These are phyloP conservation scores for Eremothecium sinecaudum DNA, from an alignment of 1,139 yeast genomes.

Conservation along the genomic window DNA sequence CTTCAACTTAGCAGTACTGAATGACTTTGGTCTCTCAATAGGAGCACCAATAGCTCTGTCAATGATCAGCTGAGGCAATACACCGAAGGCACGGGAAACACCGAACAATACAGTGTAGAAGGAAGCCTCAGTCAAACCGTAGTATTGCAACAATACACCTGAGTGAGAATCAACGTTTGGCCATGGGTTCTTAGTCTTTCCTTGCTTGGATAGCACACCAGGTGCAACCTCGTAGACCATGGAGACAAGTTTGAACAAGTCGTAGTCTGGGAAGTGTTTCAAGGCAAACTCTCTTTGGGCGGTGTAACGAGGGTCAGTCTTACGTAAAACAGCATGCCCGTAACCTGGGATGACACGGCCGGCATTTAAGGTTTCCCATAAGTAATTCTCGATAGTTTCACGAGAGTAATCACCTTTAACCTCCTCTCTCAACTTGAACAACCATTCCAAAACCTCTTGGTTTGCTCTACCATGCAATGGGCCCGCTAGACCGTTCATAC, in stretches of 20 bases:
- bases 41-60: conserved; percentile 95
- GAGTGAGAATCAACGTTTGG: conserved; percentile 98
- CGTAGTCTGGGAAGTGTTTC: conserved; percentile 96
- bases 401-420: conserved; percentile 28
- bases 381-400: conserved; percentile 31
- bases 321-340: conserved; percentile 39
- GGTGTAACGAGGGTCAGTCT: conserved; percentile 43
- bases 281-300: conserved; percentile 96
- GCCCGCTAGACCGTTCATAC: conserved; percentile 38
- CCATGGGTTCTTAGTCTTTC: conserved; percentile 98
- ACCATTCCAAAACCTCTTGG: conserved; percentile 38
- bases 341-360: conserved; percentile 40
- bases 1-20: conserved; percentile 51
- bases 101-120: conserved; percentile 98
- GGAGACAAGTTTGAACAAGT: conserved; percentile 80
- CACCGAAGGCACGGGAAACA: conserved; percentile 97
- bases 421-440: conserved; percentile 32
- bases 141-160: conserved; percentile 93
- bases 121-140: conserved; percentile 89
- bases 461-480: conserved; percentile 40
- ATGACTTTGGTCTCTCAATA: conserved; percentile 96
- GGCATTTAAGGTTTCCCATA: conserved; percentile 35
- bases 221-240: conserved; percentile 93
- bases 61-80: conserved; percentile 89
- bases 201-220: conserved; percentile 87